Conservation (phyloP, 495 filamentous ascomycete species). For the Aspergillus kassunensis region DNA sequence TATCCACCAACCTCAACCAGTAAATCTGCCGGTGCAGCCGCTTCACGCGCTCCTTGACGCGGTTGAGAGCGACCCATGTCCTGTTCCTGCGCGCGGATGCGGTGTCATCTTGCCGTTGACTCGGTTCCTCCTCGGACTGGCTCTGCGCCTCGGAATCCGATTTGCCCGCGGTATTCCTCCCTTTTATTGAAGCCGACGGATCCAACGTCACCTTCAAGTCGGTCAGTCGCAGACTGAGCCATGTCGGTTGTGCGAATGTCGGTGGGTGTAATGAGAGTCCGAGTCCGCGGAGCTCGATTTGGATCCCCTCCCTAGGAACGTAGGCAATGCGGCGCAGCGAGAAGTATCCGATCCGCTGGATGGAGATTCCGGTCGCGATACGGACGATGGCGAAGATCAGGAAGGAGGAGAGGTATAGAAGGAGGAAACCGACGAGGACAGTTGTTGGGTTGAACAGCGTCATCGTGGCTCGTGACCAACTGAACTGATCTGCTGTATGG, state of each 20-base stretch:
- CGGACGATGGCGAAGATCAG: conserved; percentile 90
- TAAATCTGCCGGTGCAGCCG: conserved; percentile 78
- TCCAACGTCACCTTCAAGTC: conserved; percentile 84
- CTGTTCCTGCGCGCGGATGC: conserved; percentile 50
- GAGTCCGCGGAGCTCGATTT: conserved; percentile 83
- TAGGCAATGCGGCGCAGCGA: conserved; percentile 87
- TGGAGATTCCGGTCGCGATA: conserved; percentile 89
- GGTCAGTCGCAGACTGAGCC: conserved; percentile 83
- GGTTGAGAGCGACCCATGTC: conserved; percentile 72
- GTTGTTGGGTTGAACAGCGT: conserved; percentile 67
- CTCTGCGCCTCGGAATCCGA: conserved; percentile 21
- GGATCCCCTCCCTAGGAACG: conserved; percentile 77
- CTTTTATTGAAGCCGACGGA: conserved; percentile 51
- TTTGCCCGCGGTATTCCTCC: conserved; percentile 33
- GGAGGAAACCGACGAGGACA: conserved; percentile 73
- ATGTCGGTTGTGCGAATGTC: conserved; percentile 95
- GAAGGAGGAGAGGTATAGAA: conserved; percentile 88
- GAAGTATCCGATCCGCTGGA: conserved; percentile 90
- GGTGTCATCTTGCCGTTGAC: conserved; percentile 14
- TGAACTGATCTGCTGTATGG: conserved; percentile 33
- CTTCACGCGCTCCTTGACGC: conserved; percentile 79
- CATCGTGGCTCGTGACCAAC: conserved; percentile 50
- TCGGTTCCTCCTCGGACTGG: conserved; percentile 22
- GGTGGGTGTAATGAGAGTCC: conserved; percentile 85
- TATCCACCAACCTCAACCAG: conserved; percentile 86